Conservation (phyloP, 208 protist genomes). For the Leptomonas pyrrhocoris region DNA sequence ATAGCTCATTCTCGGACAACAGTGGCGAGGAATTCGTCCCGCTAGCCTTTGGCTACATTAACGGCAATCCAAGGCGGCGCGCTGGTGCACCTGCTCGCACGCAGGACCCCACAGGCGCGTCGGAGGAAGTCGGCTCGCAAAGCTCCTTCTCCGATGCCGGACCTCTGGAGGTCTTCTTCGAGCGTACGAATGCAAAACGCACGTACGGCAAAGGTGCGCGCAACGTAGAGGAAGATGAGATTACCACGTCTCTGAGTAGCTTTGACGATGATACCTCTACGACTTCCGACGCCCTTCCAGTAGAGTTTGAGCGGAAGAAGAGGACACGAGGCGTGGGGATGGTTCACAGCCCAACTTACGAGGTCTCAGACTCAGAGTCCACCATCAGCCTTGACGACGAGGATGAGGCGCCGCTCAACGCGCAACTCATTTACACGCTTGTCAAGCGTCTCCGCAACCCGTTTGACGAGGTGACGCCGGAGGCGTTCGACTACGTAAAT, state of each 20-base stretch:
- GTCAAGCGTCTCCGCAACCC: slow-evolving; percentile 35
- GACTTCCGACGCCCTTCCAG: slow-evolving; percentile 10
- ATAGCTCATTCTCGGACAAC: slow-evolving; percentile 50
- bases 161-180: slow-evolving; percentile 24
- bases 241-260: slow-evolving; percentile 16
- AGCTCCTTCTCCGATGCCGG: slow-evolving; percentile 26
- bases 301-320: slow-evolving; percentile 29
- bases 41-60: slow-evolving; percentile 54
- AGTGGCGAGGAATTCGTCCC: slow-evolving; percentile 66
- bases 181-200: slow-evolving; percentile 12
- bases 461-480: slow-evolving; percentile 33
- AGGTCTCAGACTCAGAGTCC: slow-evolving; percentile 22
- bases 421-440: slow-evolving; percentile 47
- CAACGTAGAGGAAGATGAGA: slow-evolving; percentile 8
- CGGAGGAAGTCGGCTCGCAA: slow-evolving; percentile 15
- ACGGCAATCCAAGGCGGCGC: slow-evolving; percentile 30
- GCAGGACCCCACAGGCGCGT: slow-evolving; percentile 17
- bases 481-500: slow-evolving; percentile 48
- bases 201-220: slow-evolving; percentile 14
- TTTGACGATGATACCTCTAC: slow-evolving; percentile 19
- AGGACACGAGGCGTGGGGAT: slow-evolving; percentile 19
- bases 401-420: slow-evolving; percentile 50
- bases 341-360: slow-evolving; percentile 8
- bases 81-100: slow-evolving; percentile 29
- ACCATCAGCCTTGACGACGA: slow-evolving; percentile 29